Evolutionary conservation across 116 monocot genomes (phyloP), one percentile per base, ranked within the genome.

Genomic region (Phalaenopsis hybrid): DNA sequence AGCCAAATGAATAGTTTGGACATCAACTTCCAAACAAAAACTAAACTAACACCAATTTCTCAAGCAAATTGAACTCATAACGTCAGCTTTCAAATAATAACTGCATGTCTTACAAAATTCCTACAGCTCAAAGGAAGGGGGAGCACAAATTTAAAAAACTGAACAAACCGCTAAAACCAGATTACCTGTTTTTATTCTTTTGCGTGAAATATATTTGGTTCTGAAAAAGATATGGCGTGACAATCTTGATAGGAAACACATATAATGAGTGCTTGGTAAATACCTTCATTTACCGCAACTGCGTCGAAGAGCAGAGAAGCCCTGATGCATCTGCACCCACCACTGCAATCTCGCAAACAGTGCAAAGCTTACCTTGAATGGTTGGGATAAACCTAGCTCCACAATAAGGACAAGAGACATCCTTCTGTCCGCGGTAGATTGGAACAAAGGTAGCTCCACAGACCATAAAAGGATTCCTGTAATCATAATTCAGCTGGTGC

Each of bases 341-440:
- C 28, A 28, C 28, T 28, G 28, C 28, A 28, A 28, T 89, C 70
- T 96, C 94, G 77, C 96, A 96, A 81, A 96, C 88, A 49, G 82
- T 69, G 81, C 96, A 96, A 48, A 92, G 2, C 84, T 92, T 90
- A 34, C 96, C 94, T 55, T 87, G 89, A 15, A 85, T 58, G 21
- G 87, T 13, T 5, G 87, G 92, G 52, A 92, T 89, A 83, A 94
- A 94, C n/a, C 87, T 82, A 21, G 96, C 81, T 3, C 86, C 84
- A 63, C 96, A 96, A 57, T 89, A 96, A 11, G 96, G 94, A 76
- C 96, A 96, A 1, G 87, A 83, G 12, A 91, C 88, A 55, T 91
- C 91, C 83, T 88, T 94, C 87, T 94, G 94, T 48, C 96, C 96
- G 34, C 92, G 92, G 82, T 94, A 96, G 63, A 96, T 96, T 23